These are phyloP conservation scores for Mycena crocata DNA, from an alignment of 768 basidiomycete genomes.

Conservation along the genomic window DNA sequence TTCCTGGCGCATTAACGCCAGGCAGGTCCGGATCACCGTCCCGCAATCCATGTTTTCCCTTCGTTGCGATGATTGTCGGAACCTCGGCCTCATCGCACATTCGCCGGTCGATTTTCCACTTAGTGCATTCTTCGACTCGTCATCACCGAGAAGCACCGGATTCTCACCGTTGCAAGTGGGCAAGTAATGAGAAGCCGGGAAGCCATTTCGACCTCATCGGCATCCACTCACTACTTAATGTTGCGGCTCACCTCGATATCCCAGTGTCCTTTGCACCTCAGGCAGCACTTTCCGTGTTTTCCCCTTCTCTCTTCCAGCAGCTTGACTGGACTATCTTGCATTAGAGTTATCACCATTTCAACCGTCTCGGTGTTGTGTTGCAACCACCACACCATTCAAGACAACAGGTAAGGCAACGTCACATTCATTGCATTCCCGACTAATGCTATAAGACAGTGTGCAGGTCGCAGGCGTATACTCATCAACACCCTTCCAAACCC, in stretches of 20 bases:
- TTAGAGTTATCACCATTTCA: background rate
- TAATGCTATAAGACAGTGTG: background rate
- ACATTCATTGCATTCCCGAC: too few relatives aligned
- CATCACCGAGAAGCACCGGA: constrained; percentile 33
- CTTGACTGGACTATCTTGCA: too few relatives aligned
- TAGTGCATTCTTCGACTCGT: constrained; percentile 22
- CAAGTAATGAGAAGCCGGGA: constrained; percentile 24
- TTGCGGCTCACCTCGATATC: background rate
- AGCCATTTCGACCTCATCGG: constrained; percentile 17
- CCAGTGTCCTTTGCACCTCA: background rate
- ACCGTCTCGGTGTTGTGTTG: background rate
- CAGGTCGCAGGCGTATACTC: background rate
- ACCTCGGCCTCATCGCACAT: constrained; percentile 27
- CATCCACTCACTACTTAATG: constrained; percentile 6
- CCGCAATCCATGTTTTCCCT: constrained; percentile 24
- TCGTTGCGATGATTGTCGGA: constrained; percentile 33
- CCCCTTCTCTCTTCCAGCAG: background rate
- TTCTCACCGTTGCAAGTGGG: constrained; percentile 18
- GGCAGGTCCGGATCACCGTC: constrained; percentile 15
- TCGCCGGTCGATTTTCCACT: constrained; percentile 11
- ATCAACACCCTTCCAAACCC: background rate
- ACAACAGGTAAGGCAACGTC: constrained; percentile 1
- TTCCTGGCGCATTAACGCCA: constrained; percentile 20
- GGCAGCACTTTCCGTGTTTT: background rate
- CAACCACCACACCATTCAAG: background rate